These are phyloP conservation scores for Kodamaea derodonti DNA, from an alignment of 1,139 yeast genomes.

Conservation along the genomic window DNA sequence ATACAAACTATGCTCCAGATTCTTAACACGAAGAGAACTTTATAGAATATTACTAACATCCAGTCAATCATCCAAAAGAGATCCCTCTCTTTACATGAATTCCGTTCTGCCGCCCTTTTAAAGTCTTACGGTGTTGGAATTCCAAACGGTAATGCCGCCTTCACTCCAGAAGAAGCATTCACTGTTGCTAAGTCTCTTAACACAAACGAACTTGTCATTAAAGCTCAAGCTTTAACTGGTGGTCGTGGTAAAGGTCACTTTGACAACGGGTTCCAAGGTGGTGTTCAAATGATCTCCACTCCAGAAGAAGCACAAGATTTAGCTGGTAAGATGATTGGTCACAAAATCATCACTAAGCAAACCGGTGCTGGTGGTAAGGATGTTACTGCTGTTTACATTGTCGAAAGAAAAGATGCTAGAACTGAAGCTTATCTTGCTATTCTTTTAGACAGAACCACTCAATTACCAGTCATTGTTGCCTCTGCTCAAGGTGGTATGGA, in stretches of 20 bases:
- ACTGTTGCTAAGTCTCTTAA: slow-evolving; percentile 67
- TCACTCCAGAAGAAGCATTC: slow-evolving; percentile 84
- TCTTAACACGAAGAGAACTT: too few species aligned
- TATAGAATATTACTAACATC: slow-evolving; percentile 18
- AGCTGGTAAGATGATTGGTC: slow-evolving; percentile 86
- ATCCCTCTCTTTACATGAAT: slow-evolving; percentile 88
- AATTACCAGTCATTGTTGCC: slow-evolving; percentile 90
- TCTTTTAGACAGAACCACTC: slow-evolving; percentile 88
- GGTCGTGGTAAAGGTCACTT: slow-evolving; percentile 99
- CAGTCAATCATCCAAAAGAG: slow-evolving; percentile 40
- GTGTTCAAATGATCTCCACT: slow-evolving; percentile 85
- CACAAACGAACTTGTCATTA: slow-evolving; percentile 82
- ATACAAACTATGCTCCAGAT: too few species aligned
- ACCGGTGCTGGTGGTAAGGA: slow-evolving; percentile 97
- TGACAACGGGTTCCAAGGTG: slow-evolving; percentile 93
- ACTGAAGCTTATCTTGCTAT: slow-evolving; percentile 96
- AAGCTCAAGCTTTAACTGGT: slow-evolving; percentile 98
- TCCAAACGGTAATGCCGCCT: slow-evolving; percentile 89
- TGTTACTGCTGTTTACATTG: slow-evolving; percentile 94
- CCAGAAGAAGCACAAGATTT: slow-evolving; percentile 85
- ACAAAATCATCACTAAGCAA: slow-evolving; percentile 95
- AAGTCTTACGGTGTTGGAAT: slow-evolving; percentile 82
- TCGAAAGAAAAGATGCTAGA: slow-evolving; percentile 88
- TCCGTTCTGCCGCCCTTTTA: slow-evolving; percentile 88
- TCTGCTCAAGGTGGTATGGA: slow-evolving; percentile 99